A percentile compares a stretch with the other conserved stretches of the same genome.
Conservation (phyloP, 1,284 basidiomycete species). For the Earliella scabrosa region DNA sequence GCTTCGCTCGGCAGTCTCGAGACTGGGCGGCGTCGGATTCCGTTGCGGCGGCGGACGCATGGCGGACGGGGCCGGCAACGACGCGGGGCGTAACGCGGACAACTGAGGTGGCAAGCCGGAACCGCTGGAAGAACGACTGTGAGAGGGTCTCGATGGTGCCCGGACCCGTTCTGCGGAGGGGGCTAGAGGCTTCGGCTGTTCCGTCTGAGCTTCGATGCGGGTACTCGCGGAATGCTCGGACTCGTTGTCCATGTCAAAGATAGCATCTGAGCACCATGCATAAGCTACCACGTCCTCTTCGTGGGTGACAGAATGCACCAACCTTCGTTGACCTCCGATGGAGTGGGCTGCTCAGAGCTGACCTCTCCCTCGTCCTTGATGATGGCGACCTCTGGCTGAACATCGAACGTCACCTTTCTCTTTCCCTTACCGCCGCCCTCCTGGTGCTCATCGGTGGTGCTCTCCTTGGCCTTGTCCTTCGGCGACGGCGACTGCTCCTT, state of each 20-base stretch:
- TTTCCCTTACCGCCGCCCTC: conserved; percentile 50
- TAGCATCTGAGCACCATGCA: conserved; percentile 50
- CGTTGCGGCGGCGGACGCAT: conserved; percentile 25
- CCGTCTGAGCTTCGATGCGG: conserved; percentile 13
- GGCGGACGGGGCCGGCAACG: conserved; percentile 62
- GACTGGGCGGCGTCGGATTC: conserved; percentile 8
- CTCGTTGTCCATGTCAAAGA: conserved; percentile 70
- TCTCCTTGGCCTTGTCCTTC: conserved; percentile 14
- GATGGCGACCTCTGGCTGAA: conserved; percentile 56
- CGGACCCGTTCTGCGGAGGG: conserved; percentile 21
- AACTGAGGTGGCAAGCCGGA: conserved; percentile 58
- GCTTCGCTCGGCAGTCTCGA: conserved; percentile 25
- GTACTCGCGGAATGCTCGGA: conserved; percentile 24
- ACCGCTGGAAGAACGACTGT: conserved; percentile 33
- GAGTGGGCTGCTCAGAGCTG: conserved; percentile 5
- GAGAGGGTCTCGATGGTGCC: conserved; percentile 26
- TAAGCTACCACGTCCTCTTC: conserved; percentile 1
- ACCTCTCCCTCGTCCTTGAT: conserved; percentile 37
- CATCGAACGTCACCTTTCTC: conserved; percentile 75
- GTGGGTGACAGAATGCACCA: conserved; percentile 8
- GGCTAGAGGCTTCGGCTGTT: conserved; percentile 23
- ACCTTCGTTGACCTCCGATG: conserved; percentile 30
- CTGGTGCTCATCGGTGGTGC: conserved; percentile 9
- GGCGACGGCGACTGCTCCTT: conserved; percentile 16
- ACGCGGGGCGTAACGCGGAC: conserved; percentile 64